A percentile compares a stretch with the other conserved stretches of the same genome.
Conservation (phyloP, 2,329 filamentous ascomycete species). For the Cyanodermella asteris region DNA sequence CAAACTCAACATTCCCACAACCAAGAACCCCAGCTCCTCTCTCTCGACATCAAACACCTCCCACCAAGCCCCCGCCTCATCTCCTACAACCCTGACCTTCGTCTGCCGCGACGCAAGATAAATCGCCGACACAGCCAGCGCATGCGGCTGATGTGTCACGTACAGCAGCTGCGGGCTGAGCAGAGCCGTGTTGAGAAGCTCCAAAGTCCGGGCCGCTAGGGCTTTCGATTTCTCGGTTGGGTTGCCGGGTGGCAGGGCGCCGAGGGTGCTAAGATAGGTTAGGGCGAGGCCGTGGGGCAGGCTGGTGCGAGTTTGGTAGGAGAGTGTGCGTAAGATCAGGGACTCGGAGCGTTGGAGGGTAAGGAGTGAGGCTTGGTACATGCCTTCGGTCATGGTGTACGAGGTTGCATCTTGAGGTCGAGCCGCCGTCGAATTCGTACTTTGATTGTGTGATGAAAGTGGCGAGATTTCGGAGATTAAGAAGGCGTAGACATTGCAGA, state of each 20-base stretch:
- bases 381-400: slow-evolving; percentile 52
- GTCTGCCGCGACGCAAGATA: slow-evolving; percentile 70
- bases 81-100: slow-evolving; percentile 40
- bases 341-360: slow-evolving; percentile 54
- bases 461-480: slow-evolving; percentile 42
- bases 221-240: slow-evolving; percentile 14
- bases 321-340: slow-evolving; percentile 50
- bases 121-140: slow-evolving; percentile 67
- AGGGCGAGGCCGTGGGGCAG: slow-evolving; percentile 71
- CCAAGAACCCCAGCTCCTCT: slow-evolving; percentile 82
- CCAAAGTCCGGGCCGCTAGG: slow-evolving; percentile 44
- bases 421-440: slow-evolving; percentile 10
- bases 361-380: slow-evolving; percentile 42
- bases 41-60: slow-evolving; percentile 91
- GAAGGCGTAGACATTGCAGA: slow-evolving; percentile 70
- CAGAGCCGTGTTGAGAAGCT: slow-evolving; percentile 68
- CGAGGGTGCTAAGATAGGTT: slow-evolving; percentile 80
- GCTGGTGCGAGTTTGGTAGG: slow-evolving; percentile 67
- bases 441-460: slow-evolving; percentile 15
- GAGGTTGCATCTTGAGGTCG: slow-evolving; percentile 23
- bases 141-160: slow-evolving; percentile 73
- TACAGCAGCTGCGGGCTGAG: slow-evolving; percentile 77
- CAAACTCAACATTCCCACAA: slow-evolving; percentile 64
- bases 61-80: slow-evolving; percentile 85
- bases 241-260: slow-evolving; percentile 29